Percentiles rank a stretch among this genome's conserved stretches.
phyloP scores from a whole-genome alignment of 768 basidiomycete genomes.

The Phlebiopsis flavidoalba region DNA sequence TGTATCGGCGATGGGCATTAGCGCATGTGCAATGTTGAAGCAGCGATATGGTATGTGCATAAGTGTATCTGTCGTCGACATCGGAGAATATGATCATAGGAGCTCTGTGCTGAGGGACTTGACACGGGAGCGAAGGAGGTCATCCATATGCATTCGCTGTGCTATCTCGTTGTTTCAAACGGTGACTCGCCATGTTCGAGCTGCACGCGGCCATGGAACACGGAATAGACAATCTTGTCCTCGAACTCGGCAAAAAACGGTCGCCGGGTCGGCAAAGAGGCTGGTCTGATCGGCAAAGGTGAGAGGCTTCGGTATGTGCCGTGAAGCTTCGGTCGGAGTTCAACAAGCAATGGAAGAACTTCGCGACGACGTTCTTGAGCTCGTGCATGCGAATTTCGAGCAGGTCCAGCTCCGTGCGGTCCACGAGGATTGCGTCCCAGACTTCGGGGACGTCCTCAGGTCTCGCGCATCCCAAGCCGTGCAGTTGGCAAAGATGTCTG shows the following conservation, averaged over 20 bases:
- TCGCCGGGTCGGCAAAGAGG: too few species aligned
- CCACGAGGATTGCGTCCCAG: constrained; percentile 58
- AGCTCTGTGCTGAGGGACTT: constrained; percentile 23
- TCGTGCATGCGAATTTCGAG: constrained; percentile 61
- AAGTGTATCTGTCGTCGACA: constrained; percentile 59
- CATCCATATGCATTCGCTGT: constrained; percentile 46
- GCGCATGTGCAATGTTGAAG: constrained; percentile 51
- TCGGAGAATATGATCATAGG: constrained; percentile 56
- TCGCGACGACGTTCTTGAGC: constrained; percentile 49
- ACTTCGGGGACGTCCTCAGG: constrained; percentile 22
- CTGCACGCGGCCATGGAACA: constrained; percentile 41
- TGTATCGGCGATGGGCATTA: constrained; percentile 47
- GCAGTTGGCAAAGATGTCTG: constrained; percentile 42
- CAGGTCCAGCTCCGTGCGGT: constrained; percentile 59
- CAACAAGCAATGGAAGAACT: constrained; percentile 48
- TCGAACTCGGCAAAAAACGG: constrained; percentile 46
- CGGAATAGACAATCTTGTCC: constrained; percentile 47
- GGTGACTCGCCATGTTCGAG: constrained; percentile 37
- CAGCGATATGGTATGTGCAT: constrained; percentile 44
- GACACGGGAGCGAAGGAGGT: constrained; percentile 37
- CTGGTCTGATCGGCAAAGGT: constrained; percentile 46
- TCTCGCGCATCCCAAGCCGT: constrained; percentile 52
- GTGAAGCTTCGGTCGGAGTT: constrained; percentile 60
- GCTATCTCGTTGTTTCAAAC: constrained; percentile 45
- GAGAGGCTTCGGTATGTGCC: constrained; percentile 48